phyloP scores from a whole-genome alignment of 2,329 filamentous ascomycete species.

The Cercospora sojina region DNA sequence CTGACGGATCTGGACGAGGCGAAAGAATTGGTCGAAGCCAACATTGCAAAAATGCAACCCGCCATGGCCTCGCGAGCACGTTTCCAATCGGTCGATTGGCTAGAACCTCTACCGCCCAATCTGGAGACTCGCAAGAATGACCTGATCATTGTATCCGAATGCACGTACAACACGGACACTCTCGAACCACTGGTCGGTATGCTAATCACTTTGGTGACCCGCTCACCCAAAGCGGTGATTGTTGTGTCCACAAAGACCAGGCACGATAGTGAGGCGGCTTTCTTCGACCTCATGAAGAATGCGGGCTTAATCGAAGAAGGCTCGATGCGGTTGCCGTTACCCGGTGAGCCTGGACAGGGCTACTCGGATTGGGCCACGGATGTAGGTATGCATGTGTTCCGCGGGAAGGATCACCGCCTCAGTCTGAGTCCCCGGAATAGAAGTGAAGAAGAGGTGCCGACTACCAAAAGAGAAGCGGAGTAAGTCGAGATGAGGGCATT shows the following conservation, averaged over 20 bases:
- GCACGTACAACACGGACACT: slow-evolving; percentile 70
- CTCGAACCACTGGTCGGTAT: slow-evolving; percentile 62
- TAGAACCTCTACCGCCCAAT: slow-evolving; percentile 47
- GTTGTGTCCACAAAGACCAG: slow-evolving; percentile 66
- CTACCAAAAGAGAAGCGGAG: slow-evolving; percentile 17
- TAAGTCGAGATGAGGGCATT: slow-evolving; percentile 19
- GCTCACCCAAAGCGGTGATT: slow-evolving; percentile 52
- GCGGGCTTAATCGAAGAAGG: slow-evolving; percentile 36
- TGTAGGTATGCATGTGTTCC: slow-evolving; percentile 38
- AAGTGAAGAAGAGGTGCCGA: slow-evolving; percentile 34
- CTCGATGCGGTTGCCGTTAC: slow-evolving; percentile 33
- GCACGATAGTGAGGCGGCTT: slow-evolving; percentile 64
- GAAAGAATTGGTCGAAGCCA: slow-evolving; percentile 58
- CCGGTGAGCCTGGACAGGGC: slow-evolving; percentile 37
- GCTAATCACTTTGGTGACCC: slow-evolving; percentile 49
- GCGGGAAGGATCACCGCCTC: slow-evolving; percentile 34
- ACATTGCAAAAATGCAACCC: slow-evolving; percentile 50
- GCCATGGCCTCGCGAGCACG: slow-evolving; percentile 45
- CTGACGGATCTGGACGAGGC: slow-evolving; percentile 68
- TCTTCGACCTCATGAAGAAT: slow-evolving; percentile 60
- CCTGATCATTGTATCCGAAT: slow-evolving; percentile 66
- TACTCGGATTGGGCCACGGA: slow-evolving; percentile 40
- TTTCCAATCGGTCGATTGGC: slow-evolving; percentile 64
- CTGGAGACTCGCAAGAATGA: slow-evolving; percentile 50
- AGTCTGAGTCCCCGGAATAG: slow-evolving; percentile 34